These are phyloP conservation scores for Penicillium desertorum DNA, from an alignment of 495 filamentous ascomycete species.

Conservation along the genomic window DNA sequence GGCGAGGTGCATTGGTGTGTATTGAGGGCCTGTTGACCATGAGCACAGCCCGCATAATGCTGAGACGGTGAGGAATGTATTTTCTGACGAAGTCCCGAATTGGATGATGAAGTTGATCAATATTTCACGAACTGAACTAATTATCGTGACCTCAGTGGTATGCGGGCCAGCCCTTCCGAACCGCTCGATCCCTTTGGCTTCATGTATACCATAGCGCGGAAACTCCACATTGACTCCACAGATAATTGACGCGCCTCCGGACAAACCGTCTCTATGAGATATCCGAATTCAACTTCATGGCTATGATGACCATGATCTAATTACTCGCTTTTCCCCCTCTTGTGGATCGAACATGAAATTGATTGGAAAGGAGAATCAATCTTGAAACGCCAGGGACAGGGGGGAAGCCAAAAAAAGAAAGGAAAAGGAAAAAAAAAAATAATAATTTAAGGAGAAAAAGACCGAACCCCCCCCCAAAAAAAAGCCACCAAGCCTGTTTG, in stretches of 20 bases:
- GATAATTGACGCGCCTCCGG: background rate
- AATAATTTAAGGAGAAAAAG: background rate
- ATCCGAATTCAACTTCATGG: background rate
- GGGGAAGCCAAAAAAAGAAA: background rate
- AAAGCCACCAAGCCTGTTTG: conserved; percentile 1
- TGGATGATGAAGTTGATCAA: conserved; percentile 13
- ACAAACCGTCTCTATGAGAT: conserved; percentile 3
- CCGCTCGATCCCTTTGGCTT: conserved; percentile 20
- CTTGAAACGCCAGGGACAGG: conserved; percentile 3
- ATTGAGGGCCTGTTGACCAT: conserved; percentile 16
- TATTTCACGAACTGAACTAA: conserved; percentile 6
- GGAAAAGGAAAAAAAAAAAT: background rate
- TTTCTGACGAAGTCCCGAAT: conserved; percentile 8
- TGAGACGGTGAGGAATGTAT: background rate
- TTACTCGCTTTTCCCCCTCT: background rate
- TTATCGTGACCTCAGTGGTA: conserved; percentile 15
- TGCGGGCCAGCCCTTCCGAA: conserved; percentile 23
- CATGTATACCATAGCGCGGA: conserved; percentile 21
- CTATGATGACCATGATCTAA: background rate
- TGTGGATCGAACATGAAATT: background rate
- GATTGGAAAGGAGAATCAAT: background rate
- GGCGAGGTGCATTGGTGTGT: conserved; percentile 18
- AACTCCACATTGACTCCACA: conserved; percentile 17
- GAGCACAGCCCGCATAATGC: conserved; percentile 19
- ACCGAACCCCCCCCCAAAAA: conserved; percentile 15